Evolutionary conservation across 495 filamentous ascomycete species (phyloP), one percentile per base, ranked within the genome.

Genomic region (Aspergillus bertholletiae): DNA sequence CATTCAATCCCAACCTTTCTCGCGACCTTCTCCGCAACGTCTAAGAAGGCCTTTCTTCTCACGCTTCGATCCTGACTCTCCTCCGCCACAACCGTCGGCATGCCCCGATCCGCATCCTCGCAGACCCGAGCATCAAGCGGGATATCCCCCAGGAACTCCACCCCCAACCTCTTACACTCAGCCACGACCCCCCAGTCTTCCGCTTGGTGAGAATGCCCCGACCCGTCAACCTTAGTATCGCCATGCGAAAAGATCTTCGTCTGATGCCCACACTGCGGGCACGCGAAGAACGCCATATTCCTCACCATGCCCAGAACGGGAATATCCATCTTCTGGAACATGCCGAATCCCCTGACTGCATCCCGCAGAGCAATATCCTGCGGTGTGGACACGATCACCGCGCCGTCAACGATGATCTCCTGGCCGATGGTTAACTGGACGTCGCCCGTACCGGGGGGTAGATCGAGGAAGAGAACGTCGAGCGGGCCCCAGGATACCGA

Each of bases 371-470:
- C 89, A 37, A 97, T 81, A 46, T 95, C 89, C 67, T 97, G 93
- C 22, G 94, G 94, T 9, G 94, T 99, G 7, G 89, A 90, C 2
- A 97, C 86, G 41, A 99, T 86, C n/a, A 99, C 73, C 1, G 89
- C 87, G 24, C 90, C 94, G 60, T 93, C 88, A 21, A 99, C 73
- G 30, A 88, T 74, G 28, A 97, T 71, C 71, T 96, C 92, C 73
- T 99, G 94, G 35, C 89, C 88, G 56, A 99, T 90, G 3, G 87
- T 95, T 59, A 99, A 78, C 61, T 97, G 94, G 1, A 90, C 88
- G 68, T 99, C 94, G 4, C 94, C 94, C 1, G 94, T 99, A 11
- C 94, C 94, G 0, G 94, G 94, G 1, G 94, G 95, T 21, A 99
- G 70, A 59, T 99, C 94, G 7, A 99, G 73, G 15, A 99, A 86